A percentile compares a stretch with the other conserved stretches of the same genome.
Conservation (phyloP, 805 yeast genomes). For the Nakazawaea populi region DNA sequence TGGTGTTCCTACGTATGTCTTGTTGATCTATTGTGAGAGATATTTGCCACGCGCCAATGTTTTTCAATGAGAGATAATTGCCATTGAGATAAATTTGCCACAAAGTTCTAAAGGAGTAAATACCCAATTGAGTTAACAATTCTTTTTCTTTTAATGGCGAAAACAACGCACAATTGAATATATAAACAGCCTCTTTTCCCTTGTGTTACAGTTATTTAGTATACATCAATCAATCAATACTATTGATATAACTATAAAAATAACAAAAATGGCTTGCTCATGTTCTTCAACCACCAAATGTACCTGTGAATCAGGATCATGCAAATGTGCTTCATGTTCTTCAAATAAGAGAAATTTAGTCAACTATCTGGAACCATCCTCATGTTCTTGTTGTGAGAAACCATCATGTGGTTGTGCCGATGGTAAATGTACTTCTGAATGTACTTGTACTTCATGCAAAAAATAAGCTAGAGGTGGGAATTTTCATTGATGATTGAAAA, state of each 20-base stretch:
- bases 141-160: background rate
- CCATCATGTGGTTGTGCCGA: background rate
- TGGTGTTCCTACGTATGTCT: no score
- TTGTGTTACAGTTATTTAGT: background rate
- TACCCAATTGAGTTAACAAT: background rate
- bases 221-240: background rate
- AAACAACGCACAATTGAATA: background rate
- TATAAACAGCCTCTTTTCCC: background rate
- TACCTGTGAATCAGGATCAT: slow-evolving; percentile 6
- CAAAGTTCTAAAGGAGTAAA: background rate
- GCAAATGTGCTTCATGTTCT: slow-evolving; percentile 4
- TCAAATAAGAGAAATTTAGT: slow-evolving; percentile 7
- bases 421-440: background rate
- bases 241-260: background rate
- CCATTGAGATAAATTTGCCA: background rate
- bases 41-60: background rate
- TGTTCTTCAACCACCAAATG: slow-evolving; percentile 4
- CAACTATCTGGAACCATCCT: background rate
- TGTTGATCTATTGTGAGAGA: no score
- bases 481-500: background rate
- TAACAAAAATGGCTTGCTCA: slow-evolving; percentile 6
- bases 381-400: slow-evolving; percentile 3
- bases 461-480: background rate
- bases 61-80: background rate
- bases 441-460: slow-evolving; percentile 4